Base-by-base conservation (phyloP, 163 green algal species). In the Scenedesmus sp. region DNA sequence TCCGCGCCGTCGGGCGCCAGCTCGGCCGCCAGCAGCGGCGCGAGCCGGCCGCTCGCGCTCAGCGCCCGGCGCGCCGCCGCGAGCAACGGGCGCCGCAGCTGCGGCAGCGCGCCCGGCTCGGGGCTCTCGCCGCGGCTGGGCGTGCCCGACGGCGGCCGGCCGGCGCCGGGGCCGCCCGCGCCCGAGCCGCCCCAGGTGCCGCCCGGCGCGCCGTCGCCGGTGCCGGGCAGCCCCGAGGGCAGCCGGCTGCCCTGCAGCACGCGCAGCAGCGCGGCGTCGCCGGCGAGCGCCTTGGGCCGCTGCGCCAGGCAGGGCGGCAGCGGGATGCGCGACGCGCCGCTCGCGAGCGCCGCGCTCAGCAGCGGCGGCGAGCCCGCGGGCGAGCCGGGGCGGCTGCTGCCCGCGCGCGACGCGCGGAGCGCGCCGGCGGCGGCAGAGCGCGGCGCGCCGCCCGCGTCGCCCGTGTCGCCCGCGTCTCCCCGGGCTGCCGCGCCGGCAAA, bases 251-350 rank as follows among this genome's bases (percentile, higher is more conserved):
- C 14, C 60, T 50, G 18, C 62, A 70, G 36, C 36, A 56, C 33
- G 62, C 36, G 34, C 13, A 70, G 39, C 62, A 70, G 36, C 36
- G 53, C 50, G 20, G 9, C 50, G 62, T 70, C 22, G 22, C 22
- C 39, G 6, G 34, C 33, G 20, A 53, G 36, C 62, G 24, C 34
- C 36, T 51, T 33, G 2, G 67, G 67, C 51, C 67, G 67, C 31
- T 65, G 67, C 51, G 56, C 50, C 67, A 76, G 33, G 36, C 67
- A 65, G 0, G 67, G 67, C 26, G 67, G 67, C 51, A 76, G 17
- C 3, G 67, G 67, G 14, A 76, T 76, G 3, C 67, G 50, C 14
- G 50, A 76, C 3, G 66, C 9, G 0, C 66, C 66, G 20, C 22
- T 34, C 2, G n/a, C 42, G 3, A 75, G 66, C 11, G 66, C 66